phyloP scores from a whole-genome alignment of 257 asterid genomes.

The Solanum chiquidenum region DNA sequence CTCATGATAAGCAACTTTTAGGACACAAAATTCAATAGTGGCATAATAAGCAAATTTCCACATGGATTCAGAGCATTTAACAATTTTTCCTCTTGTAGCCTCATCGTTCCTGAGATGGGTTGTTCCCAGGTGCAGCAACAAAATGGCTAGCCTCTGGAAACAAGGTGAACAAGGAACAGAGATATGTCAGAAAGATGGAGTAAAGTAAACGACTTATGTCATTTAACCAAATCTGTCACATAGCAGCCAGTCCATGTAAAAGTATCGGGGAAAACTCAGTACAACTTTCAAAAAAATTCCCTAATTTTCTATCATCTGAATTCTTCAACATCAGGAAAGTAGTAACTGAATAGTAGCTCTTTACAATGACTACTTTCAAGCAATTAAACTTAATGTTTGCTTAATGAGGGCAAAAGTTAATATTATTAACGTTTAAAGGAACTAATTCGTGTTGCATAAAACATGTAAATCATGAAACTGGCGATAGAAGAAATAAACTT shows the following conservation, averaged over 20 bases:
- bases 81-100: slow-evolving; percentile 50
- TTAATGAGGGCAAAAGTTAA: neutral
- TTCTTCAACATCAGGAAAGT: neutral
- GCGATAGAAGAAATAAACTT: neutral
- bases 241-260: neutral
- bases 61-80: slow-evolving; percentile 88
- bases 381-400: neutral
- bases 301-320: neutral
- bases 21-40: slow-evolving; percentile 45
- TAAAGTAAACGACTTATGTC: neutral
- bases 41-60: slow-evolving; percentile 89
- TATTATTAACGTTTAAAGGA: neutral
- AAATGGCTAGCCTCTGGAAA: slow-evolving; percentile 61
- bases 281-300: neutral
- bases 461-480: neutral
- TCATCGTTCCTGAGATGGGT: slow-evolving; percentile 30
- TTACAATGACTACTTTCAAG: neutral
- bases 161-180: slow-evolving; percentile 4
- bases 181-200: neutral
- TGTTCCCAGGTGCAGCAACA: slow-evolving; percentile 49
- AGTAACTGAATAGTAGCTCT: neutral
- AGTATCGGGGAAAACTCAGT: neutral
- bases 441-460: neutral
- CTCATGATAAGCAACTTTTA: slow-evolving; percentile 38
- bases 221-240: neutral